A percentile compares a stretch with the other conserved stretches of the same genome.
phyloP scores from a whole-genome alignment of 2,329 filamentous ascomycete species.

The Stachybotrys elegans region DNA sequence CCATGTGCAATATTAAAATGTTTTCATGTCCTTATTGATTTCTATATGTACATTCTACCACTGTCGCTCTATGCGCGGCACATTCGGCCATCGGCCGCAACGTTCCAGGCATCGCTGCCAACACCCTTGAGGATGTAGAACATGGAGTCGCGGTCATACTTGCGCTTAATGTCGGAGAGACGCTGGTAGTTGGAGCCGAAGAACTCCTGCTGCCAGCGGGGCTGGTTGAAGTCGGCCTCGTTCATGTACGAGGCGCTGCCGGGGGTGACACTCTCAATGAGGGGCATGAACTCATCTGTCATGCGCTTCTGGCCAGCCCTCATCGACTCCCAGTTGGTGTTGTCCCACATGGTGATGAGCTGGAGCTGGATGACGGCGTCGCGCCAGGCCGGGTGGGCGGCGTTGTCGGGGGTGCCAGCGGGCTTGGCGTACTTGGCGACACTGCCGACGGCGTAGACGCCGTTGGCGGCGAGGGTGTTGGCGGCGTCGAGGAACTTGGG shows the following conservation, averaged over 20 bases:
- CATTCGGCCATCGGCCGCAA: constrained; percentile 1
- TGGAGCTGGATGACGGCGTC: constrained; percentile 25
- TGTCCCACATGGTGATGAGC: constrained; percentile 21
- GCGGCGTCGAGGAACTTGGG: constrained; percentile 21
- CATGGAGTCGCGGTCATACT: constrained; percentile 17
- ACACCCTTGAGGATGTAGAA: constrained; percentile 2
- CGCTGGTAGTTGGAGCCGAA: constrained; percentile 2
- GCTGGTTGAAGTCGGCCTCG: constrained; percentile 23
- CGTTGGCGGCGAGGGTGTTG: constrained; percentile 22
- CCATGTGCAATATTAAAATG: too few relatives aligned
- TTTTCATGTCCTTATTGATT: too few relatives aligned
- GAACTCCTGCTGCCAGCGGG: constrained; percentile 1
- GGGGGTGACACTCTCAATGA: constrained; percentile 29
- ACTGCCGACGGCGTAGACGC: constrained; percentile 23
- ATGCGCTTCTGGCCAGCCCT: constrained; percentile 21
- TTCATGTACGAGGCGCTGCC: constrained; percentile 43
- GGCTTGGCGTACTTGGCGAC: constrained; percentile 21
- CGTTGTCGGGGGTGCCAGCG: neutral
- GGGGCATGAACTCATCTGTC: constrained; percentile 20
- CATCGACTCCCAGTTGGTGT: constrained; percentile 16
- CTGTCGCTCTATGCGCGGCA: constrained; percentile 1
- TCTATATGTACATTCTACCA: too few relatives aligned
- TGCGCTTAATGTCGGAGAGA: constrained; percentile 6
- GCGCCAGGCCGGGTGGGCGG: constrained; percentile 21
- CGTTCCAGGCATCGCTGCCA: constrained; percentile 1